Evolutionary conservation across 2,329 filamentous ascomycete species (phyloP), one percentile per base, ranked within the genome.

Genomic region (Aureobasidium sp.): DNA sequence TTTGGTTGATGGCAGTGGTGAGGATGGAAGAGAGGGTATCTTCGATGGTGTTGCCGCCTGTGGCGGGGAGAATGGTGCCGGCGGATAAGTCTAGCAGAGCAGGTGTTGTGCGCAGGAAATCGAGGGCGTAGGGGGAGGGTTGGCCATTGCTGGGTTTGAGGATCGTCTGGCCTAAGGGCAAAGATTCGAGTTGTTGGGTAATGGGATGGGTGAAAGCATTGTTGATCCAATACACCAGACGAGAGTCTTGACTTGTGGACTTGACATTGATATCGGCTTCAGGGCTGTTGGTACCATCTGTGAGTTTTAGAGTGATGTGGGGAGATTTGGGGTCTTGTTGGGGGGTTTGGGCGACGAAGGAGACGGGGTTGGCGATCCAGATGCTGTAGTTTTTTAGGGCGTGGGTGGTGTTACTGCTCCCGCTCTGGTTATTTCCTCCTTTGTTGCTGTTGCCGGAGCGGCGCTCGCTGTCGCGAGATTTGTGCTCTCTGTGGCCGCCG

Each of bases 11-110:
- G 11, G 73, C 74, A 36, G 69, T 64, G 27, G 68, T 66, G 3
- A 76, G 62, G 59, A 76, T 71, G 3, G 73, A 72, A 47, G 69
- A 65, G 39, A 76, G 64, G 21, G 73, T 63, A 50, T 72, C 69
- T 37, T 75, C 65, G 61, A 75, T 74, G 42, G 73, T 68, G 57
- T 70, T 65, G 59, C 61, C 68, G 13, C 62, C 58, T 10, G 62
- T 42, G 21, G 62, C 52, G 2, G 54, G 62, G 6, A 71, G 57
- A 34, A 67, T 67, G 7, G 62, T 61, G 10, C 64, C 62, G 42
- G 66, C 42, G 11, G 63, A 50, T 21, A 66, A 61, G 60, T 63
- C 50, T 3, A 66, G 45, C 8, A 66, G 52, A 6, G 63, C 62
- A 10, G 65, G 65, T 15, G 47, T 59, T 27, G 60, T 64, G 32